A percentile compares a stretch with the other conserved stretches of the same genome.
These are phyloP conservation scores for Wallacemonas sp. DNA, from an alignment of 208 protist genomes.

Conservation along the genomic window DNA sequence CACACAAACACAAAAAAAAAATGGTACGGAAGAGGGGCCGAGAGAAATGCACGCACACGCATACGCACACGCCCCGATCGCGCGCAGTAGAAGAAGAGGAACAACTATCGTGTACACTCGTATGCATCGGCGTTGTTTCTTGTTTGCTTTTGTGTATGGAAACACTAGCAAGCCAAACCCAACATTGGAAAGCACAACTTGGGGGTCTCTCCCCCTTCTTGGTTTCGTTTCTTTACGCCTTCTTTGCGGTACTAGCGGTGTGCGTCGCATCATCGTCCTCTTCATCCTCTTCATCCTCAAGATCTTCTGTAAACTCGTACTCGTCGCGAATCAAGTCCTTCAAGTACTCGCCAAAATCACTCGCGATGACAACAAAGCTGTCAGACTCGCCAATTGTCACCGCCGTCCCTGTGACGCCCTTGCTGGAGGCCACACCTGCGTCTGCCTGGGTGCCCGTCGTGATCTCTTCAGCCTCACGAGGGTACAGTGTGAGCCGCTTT, in stretches of 20 bases:
- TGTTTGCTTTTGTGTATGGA: too few relatives aligned
- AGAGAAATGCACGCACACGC: too few relatives aligned
- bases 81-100: too few relatives aligned
- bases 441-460: too few relatives aligned
- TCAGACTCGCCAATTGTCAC: conserved; percentile 21
- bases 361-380: conserved; percentile 52
- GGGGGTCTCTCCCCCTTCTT: neutral
- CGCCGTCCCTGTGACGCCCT: neutral
- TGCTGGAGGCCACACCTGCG: neutral
- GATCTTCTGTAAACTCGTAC: conserved; percentile 63
- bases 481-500: neutral
- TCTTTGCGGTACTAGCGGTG: neutral
- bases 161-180: too few relatives aligned
- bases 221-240: neutral
- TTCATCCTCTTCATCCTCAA: conserved; percentile 57
- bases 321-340: conserved; percentile 55
- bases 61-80: too few relatives aligned
- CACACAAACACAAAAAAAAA: too few relatives aligned
- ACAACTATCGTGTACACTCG: too few relatives aligned
- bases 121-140: too few relatives aligned
- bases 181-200: too few relatives aligned
- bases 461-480: neutral
- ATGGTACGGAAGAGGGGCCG: too few relatives aligned
- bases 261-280: conserved; percentile 29
- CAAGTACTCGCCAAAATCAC: conserved; percentile 59